Percentiles rank a stretch among this genome's conserved stretches.
Evolutionary conservation across 306 rosid genomes (phyloP).

Genomic region (Cucurbita moschata): DNA sequence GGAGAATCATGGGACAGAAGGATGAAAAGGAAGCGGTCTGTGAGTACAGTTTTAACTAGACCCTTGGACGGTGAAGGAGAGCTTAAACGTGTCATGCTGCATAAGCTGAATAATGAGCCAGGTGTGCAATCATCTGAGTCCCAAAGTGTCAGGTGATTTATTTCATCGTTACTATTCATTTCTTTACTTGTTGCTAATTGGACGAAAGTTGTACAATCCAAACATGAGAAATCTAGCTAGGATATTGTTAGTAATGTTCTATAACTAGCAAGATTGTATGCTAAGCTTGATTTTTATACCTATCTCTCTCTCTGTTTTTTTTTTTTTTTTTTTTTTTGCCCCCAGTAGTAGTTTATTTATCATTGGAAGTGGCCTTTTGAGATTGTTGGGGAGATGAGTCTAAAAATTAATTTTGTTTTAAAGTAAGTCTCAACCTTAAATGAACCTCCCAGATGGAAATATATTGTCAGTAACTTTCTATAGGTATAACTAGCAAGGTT

Average conservation of each 20-base stretch:
- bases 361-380: background rate
- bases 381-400: background rate
- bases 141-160: conserved; percentile 54
- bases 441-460: background rate
- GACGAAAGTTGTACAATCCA: background rate
- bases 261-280: background rate
- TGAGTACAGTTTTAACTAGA: conserved; percentile 39
- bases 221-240: background rate
- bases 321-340: no score
- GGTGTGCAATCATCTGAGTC: conserved; percentile 37
- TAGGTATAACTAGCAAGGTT: background rate
- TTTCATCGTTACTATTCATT: background rate
- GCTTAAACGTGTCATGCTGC: conserved; percentile 39
- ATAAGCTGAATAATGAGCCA: conserved; percentile 46
- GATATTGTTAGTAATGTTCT: background rate
- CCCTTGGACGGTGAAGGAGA: conserved; percentile 55
- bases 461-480: background rate
- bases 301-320: no score
- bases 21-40: conserved; percentile 66
- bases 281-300: no score
- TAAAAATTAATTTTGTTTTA: no score
- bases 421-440: background rate
- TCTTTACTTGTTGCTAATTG: background rate
- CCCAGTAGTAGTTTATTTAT: background rate
- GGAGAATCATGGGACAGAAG: conserved; percentile 70